phyloP scores from a whole-genome alignment of 1,284 basidiomycete species.

The Ustanciosporium gigantosporum region DNA sequence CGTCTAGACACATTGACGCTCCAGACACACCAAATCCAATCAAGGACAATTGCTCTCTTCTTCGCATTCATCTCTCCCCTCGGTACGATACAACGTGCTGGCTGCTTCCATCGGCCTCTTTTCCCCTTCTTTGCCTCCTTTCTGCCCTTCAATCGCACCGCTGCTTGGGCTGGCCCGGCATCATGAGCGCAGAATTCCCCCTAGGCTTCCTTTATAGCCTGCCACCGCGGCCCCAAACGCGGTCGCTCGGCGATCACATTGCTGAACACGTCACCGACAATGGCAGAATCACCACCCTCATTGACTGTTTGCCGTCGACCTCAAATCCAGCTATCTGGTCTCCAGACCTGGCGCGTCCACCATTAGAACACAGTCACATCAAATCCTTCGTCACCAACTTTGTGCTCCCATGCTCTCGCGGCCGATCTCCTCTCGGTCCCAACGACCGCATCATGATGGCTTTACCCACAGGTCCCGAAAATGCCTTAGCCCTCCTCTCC shows the following conservation, averaged over 20 bases:
- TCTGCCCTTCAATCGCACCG: too few relatives aligned
- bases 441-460: slow-evolving; percentile 61
- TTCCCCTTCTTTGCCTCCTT: too few relatives aligned
- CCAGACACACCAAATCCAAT: too few relatives aligned
- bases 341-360: slow-evolving; percentile 55
- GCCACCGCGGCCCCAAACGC: slow-evolving; percentile 39
- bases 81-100: too few relatives aligned
- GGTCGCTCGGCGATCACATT: slow-evolving; percentile 57
- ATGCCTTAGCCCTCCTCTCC: slow-evolving; percentile 54
- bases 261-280: slow-evolving; percentile 58
- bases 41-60: too few relatives aligned
- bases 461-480: slow-evolving; percentile 58
- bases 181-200: slow-evolving; percentile 52
- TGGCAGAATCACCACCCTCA: slow-evolving; percentile 48
- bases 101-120: too few relatives aligned
- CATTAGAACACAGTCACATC: slow-evolving; percentile 55
- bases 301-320: slow-evolving; percentile 56
- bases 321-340: slow-evolving; percentile 57
- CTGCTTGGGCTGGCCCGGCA: slow-evolving; percentile 23
- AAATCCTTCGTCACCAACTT: slow-evolving; percentile 54
- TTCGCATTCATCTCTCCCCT: too few relatives aligned
- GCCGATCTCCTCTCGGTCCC: slow-evolving; percentile 34
- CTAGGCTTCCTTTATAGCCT: slow-evolving; percentile 54
- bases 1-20: too few relatives aligned
- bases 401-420: slow-evolving; percentile 42